Evolutionary conservation across 345 rosid species (phyloP), one percentile per base, ranked within the genome.

Genomic region (Draba incana): DNA sequence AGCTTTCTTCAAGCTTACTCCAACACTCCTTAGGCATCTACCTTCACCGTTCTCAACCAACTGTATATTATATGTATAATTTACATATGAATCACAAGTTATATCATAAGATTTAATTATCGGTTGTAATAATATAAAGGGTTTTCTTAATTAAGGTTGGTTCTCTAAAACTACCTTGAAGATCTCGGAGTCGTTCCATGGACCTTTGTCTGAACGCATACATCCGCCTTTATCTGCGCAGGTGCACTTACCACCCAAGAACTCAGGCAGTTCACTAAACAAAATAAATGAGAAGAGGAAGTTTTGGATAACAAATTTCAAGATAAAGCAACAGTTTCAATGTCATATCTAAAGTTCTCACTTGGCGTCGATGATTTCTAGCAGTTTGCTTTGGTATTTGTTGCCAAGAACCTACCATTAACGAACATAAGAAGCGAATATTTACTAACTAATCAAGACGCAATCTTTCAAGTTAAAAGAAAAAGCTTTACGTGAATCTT

Each of bases 121-220:
- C 20, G 20, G 20, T 20, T 20, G 20, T 20, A 20, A 20, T 20
- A 20, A 20, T 20, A 20, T 46, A 3, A 4, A 9, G 16, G 31
- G 37, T 33, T n/a, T n/a, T n/a, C n/a, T 33, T 39, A 51, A 14
- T 48, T 70, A 37, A 48, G 24, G 47, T 33, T 46, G 25, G 31
- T 57, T 69, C 37, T 47, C 7, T 57, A 12, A 4, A 60, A 52
- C 20, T 55, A 88, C 98, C 86, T 81, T 87, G 15, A 87, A 46
- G 69, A 88, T 81, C 2, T 84, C 88, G 3, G 84, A 79, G 70
- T 87, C 86, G 56, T 90, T 90, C 97, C 98, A 93, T 35, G 98
- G 98, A 28, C 98, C 98, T 82, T 90, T 93, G 52, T 93, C 98
- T 16, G 97, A 88, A 27, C 86, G 85, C 96, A 93, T 83, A 33